Evolutionary conservation across 192 early-diverging fungal species (phyloP).

Genomic region (Fimicolochytrium jonesii): DNA sequence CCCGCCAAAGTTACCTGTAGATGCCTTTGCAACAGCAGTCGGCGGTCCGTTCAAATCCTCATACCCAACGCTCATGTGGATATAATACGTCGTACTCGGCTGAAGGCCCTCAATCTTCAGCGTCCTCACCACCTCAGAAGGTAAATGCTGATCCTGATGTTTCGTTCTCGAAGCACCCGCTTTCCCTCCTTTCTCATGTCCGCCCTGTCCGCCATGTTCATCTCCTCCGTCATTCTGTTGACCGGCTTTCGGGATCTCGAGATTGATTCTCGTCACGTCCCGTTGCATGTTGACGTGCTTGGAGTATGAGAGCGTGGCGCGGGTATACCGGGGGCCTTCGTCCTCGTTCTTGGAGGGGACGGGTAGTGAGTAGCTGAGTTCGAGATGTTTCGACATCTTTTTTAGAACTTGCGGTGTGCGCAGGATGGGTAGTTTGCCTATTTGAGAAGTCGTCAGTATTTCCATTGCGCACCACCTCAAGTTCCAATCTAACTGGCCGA

Average conservation of each 20-base stretch:
- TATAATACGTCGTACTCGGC: conserved; percentile 32
- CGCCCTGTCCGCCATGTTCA: not conserved
- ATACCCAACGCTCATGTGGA: conserved; percentile 24
- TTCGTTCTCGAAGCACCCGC: not conserved
- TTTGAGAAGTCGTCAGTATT: not conserved
- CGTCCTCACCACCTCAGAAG: no score
- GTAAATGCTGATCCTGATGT: no score
- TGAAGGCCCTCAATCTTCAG: conserved; percentile 11
- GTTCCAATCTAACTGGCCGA: no score
- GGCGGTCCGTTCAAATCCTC: conserved; percentile 33
- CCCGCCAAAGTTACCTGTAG: not conserved
- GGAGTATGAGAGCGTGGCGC: conserved; percentile 10
- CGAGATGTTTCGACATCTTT: not conserved
- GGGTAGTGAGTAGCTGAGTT: not conserved
- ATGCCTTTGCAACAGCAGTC: conserved; percentile 3
- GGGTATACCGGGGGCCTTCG: not conserved
- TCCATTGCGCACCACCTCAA: no score
- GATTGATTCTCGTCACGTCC: not conserved
- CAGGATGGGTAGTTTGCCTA: conserved; percentile 8
- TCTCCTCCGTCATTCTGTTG: not conserved
- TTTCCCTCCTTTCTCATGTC: not conserved
- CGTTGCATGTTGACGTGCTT: conserved; percentile 13
- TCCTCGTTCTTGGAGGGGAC: not conserved
- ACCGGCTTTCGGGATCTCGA: not conserved
- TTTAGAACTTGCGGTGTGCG: not conserved